phyloP scores from a whole-genome alignment of 208 protist species.

The Trypanosomatidae sp. region DNA sequence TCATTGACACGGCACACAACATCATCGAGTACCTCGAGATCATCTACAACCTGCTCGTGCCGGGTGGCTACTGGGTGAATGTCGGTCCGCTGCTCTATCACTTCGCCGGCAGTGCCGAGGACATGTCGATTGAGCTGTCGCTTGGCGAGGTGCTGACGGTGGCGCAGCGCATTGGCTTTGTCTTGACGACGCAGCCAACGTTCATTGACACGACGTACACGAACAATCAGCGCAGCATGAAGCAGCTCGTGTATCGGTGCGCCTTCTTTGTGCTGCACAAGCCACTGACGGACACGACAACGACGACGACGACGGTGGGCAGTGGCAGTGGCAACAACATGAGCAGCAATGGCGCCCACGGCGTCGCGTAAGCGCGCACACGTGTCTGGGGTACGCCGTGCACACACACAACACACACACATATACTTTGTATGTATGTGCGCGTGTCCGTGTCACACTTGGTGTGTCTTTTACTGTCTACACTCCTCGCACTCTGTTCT shows the following conservation, averaged over 20 bases:
- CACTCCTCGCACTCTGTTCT: too few species aligned
- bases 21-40: conserved; percentile 93
- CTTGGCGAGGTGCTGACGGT: conserved; percentile 78
- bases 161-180: conserved; percentile 70
- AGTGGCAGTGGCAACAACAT: not conserved
- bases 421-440: not conserved
- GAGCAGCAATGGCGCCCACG: conserved; percentile 1
- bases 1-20: conserved; percentile 96
- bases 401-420: not conserved
- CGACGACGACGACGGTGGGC: not conserved
- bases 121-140: conserved; percentile 86
- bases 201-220: conserved; percentile 87
- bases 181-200: conserved; percentile 30
- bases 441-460: too few species aligned
- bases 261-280: conserved; percentile 82
- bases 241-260: conserved; percentile 81
- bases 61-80: conserved; percentile 94
- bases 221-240: conserved; percentile 88
- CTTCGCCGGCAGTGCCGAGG: conserved; percentile 80
- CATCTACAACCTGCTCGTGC: conserved; percentile 83
- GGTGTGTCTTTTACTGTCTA: too few species aligned
- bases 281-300: conserved; percentile 10
- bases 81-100: conserved; percentile 94
- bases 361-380: not conserved
- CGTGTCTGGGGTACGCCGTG: not conserved